phyloP scores from a whole-genome alignment of 2,329 filamentous ascomycete genomes.

The Nakataea oryzae region DNA sequence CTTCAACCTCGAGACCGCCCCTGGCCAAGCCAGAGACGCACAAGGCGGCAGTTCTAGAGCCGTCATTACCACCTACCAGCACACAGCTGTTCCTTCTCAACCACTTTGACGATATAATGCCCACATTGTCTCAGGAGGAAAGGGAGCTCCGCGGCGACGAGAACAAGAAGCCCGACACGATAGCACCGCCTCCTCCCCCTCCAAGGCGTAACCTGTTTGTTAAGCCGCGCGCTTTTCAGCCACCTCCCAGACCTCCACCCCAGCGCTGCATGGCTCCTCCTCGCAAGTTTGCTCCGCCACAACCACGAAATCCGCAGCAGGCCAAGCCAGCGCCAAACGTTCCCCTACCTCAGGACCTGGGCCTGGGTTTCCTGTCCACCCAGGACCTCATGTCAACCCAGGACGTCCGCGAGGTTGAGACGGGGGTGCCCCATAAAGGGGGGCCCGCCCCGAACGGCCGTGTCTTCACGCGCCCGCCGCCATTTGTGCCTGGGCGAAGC shows the following conservation, averaged over 20 bases:
- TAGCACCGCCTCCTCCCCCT: background rate
- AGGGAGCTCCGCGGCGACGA: conserved; percentile 36
- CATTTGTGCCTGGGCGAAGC: background rate
- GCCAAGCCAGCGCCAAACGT: background rate
- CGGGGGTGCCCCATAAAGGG: conserved; percentile 8
- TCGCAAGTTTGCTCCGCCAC: background rate
- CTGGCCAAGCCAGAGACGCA: conserved; percentile 4
- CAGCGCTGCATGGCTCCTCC: background rate
- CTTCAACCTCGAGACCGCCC: background rate
- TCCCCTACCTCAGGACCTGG: background rate
- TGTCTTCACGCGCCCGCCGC: background rate
- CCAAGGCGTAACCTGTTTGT: conserved; percentile 3
- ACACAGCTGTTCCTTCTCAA: conserved; percentile 41
- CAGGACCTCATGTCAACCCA: conserved; percentile 37
- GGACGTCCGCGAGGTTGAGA: conserved; percentile 31
- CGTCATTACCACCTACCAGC: conserved; percentile 21
- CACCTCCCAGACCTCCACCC: background rate
- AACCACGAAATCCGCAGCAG: background rate
- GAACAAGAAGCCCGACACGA: background rate
- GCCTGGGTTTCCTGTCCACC: conserved; percentile 27
- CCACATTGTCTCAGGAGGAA: conserved; percentile 44
- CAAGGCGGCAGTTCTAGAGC: background rate
- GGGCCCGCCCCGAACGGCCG: background rate
- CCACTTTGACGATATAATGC: conserved; percentile 43
- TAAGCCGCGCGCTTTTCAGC: background rate